Evolutionary conservation across 2,329 filamentous ascomycete genomes (phyloP), one percentile per base, ranked within the genome.

Genomic region (Cadophora sp.): DNA sequence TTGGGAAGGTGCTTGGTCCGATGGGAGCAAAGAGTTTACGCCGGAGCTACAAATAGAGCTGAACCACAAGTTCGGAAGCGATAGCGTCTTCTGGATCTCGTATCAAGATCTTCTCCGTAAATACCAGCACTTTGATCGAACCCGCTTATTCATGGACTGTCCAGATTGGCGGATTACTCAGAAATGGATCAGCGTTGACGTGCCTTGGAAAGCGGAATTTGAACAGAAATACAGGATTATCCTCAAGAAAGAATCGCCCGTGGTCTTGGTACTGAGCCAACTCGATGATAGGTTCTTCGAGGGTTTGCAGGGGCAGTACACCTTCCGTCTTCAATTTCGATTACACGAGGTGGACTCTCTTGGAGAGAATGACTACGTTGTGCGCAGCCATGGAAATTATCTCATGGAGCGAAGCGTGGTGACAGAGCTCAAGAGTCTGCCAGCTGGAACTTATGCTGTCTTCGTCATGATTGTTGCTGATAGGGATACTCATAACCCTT

Each of bases 21-120:
- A 89, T 69, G 87, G 87, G 0, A 87, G 84, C 34, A 87, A 87
- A 75, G 87, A 89, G 74, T 89, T 87, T 83, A 89, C 86, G 0
- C 80, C 83, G 0, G 86, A 88, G 27, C 84, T 84, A 43, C 84
- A 88, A 61, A 79, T 83, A 67, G 87, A 89, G 76, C 83, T 89
- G 1, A 82, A 81, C 51, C 87, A 89, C 74, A 83, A 82, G 34
- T 89, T 89, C 66, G 87, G 87, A 26, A 86, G 85, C 70, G 87
- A 89, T 72, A 87, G 86, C 0, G 85, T 87, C 14, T 89, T 89
- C 73, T 89, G 87, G 87, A 89, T 89, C 68, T 83, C 85, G 1
- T 89, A 88, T 73, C 82, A 86, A 62, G 88, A 90, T 72, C 81
- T 91, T 63, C 82, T 90, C 14, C 83, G 85, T 70, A 90, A 89